Conservation (phyloP, 306 rosid species). For the Abrus precatorius region DNA sequence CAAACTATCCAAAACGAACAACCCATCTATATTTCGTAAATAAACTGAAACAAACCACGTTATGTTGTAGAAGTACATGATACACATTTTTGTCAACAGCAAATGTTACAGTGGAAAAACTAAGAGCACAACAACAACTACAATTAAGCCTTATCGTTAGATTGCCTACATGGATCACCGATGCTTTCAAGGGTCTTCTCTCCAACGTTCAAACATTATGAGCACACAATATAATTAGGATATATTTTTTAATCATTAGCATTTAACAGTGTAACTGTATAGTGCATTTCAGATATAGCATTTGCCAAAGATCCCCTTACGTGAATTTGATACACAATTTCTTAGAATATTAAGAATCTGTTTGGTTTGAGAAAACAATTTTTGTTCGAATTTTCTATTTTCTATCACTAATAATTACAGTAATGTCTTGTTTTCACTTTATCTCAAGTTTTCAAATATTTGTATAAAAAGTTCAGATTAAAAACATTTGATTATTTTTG, state of each 20-base stretch:
- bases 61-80: background rate
- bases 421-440: background rate
- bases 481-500: background rate
- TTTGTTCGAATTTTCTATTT: no score
- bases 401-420: no score
- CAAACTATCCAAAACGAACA: conserved; percentile 20
- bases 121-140: no score
- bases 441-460: background rate
- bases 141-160: no score
- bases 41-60: background rate
- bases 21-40: background rate
- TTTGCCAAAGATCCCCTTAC: conserved; percentile 1
- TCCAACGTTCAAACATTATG: background rate
- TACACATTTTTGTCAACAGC: background rate
- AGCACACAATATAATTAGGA: background rate
- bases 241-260: background rate
- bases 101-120: background rate
- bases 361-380: no score
- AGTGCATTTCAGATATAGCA: background rate
- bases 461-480: background rate
- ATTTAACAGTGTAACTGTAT: background rate
- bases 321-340: background rate
- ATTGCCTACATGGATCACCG: no score
- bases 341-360: background rate
- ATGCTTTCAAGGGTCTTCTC: no score